Conservation (phyloP, 129 eudicot genomes). For the Lactuca sativa region DNA sequence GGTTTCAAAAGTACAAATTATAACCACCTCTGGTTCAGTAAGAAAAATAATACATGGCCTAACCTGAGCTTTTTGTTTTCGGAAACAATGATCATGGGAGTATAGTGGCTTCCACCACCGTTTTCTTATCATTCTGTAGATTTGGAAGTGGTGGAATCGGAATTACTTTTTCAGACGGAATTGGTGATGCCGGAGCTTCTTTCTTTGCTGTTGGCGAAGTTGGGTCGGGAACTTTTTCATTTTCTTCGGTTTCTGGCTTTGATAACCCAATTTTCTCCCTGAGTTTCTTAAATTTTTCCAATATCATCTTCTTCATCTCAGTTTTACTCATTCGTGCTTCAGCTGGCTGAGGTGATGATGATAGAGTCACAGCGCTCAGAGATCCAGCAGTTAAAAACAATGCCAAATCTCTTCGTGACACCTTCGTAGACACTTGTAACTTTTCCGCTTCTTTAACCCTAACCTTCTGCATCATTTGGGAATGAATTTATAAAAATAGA, state of each 20-base stretch:
- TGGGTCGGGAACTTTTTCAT: conserved; percentile 23
- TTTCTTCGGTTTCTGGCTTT: conserved; percentile 39
- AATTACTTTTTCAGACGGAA: conserved; percentile 18
- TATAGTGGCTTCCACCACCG: conserved; percentile 34
- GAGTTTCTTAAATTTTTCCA: conserved; percentile 52
- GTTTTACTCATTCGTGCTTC: conserved; percentile 49
- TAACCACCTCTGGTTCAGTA: conserved; percentile 8
- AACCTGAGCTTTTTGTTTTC: not conserved
- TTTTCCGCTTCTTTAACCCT: conserved; percentile 37
- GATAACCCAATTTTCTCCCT: conserved; percentile 59
- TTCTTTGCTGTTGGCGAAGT: conserved; percentile 14
- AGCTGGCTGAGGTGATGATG: conserved; percentile 45
- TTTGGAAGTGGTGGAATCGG: conserved; percentile 25
- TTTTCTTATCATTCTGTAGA: conserved; percentile 33
- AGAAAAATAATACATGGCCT: conserved; percentile 5
- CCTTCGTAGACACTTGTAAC: conserved; percentile 14
- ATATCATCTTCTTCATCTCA: conserved; percentile 50
- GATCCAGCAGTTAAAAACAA: conserved; percentile 48
- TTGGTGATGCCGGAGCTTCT: conserved; percentile 23
- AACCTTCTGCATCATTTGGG: conserved; percentile 33
- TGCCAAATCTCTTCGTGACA: conserved; percentile 55
- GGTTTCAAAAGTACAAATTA: conserved; percentile 10
- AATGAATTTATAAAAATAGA: not conserved
- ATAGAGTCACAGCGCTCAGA: conserved; percentile 32
- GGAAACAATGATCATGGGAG: conserved; percentile 22